Evolutionary conservation across 106 monocot species (phyloP).

Genomic region (Cymbidium sinense): DNA sequence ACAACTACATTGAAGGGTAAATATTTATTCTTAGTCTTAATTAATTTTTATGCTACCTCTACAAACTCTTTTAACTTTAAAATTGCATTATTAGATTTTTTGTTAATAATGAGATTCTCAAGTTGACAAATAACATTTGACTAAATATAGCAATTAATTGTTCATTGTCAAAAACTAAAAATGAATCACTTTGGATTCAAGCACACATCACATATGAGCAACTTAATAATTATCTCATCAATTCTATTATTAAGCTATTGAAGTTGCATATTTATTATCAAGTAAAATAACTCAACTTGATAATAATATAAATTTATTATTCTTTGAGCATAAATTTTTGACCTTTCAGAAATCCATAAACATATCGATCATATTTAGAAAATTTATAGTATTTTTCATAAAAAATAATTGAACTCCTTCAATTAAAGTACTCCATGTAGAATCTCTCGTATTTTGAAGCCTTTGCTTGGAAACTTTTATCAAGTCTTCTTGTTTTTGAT

Average conservation of each 20-base stretch:
- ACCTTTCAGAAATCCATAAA: no score
- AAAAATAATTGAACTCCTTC: slow-evolving; percentile 3
- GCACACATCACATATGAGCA: neutral
- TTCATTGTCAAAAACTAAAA: slow-evolving; percentile 1
- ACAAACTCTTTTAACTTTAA: neutral
- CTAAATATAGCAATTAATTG: neutral
- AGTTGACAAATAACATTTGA: neutral
- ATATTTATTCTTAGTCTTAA: neutral
- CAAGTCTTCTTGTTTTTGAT: slow-evolving; percentile 1
- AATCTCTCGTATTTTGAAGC: slow-evolving; percentile 6
- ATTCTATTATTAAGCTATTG: slow-evolving; percentile 5
- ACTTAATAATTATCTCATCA: neutral
- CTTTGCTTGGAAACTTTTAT: slow-evolving; percentile 5
- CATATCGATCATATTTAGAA: neutral
- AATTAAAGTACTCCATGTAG: slow-evolving; percentile 1
- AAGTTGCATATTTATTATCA: slow-evolving; percentile 11
- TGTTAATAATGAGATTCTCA: no score
- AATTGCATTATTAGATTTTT: neutral
- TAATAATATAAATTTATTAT: slow-evolving; percentile 9
- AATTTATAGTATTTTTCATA: neutral
- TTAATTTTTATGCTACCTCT: no score
- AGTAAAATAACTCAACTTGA: slow-evolving; percentile 1
- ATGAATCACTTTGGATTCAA: slow-evolving; percentile 4
- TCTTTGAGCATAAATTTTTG: neutral
- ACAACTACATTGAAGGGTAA: neutral